phyloP scores from a whole-genome alignment of 148 eudicot species.

The Rhododendron molle region DNA sequence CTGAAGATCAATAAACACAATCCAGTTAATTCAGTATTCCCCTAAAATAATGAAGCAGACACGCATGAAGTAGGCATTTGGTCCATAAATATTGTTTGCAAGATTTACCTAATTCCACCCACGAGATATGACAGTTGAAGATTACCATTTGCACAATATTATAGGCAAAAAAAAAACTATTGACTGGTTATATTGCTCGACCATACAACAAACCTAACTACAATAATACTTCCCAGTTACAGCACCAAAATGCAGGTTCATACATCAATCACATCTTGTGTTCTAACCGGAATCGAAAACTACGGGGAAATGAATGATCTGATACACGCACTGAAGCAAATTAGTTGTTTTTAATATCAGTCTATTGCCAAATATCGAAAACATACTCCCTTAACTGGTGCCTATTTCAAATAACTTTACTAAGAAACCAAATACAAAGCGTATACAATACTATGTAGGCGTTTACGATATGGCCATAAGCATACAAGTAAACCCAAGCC shows the following conservation, averaged over 20 bases:
- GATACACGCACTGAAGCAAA: not conserved
- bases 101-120: not conserved
- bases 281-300: not conserved
- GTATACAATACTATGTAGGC: not conserved
- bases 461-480: not conserved
- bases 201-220: not conserved
- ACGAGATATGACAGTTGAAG: not conserved
- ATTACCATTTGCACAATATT: not conserved
- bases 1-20: not conserved
- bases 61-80: not conserved
- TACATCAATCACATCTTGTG: not conserved
- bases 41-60: not conserved
- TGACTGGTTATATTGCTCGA: not conserved
- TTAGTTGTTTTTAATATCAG: not conserved
- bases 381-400: not conserved
- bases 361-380: not conserved
- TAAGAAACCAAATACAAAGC: not conserved
- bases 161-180: not conserved
- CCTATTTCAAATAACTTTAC: not conserved
- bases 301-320: not conserved
- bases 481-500: not conserved
- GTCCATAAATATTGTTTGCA: not conserved
- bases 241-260: not conserved
- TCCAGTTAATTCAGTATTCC: not conserved
- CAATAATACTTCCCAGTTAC: not conserved